Percentiles rank a stretch among this genome's conserved stretches.
Conservation (phyloP, 2,329 filamentous ascomycete species). For the Fusarium continuum region DNA sequence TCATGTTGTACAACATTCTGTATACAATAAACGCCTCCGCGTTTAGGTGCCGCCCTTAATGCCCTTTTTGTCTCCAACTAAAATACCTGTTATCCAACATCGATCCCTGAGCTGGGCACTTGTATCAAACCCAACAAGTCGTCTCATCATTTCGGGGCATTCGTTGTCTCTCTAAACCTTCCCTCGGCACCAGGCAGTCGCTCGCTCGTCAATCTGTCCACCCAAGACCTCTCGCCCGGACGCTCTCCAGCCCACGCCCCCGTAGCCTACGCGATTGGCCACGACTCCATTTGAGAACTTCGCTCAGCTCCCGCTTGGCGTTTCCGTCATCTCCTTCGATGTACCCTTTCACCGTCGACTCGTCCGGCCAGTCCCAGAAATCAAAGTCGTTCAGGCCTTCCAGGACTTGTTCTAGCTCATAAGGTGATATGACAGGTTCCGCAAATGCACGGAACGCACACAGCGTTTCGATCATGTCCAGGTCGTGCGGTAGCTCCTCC, state of each 20-base stretch:
- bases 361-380: constrained; percentile 52
- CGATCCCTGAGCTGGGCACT: not conserved
- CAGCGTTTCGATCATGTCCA: constrained; percentile 51
- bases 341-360: constrained; percentile 49
- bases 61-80: constrained; percentile 1
- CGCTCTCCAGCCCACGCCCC: constrained; percentile 1
- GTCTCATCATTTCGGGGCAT: not conserved
- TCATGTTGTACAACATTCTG: constrained; percentile 21
- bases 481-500: constrained; percentile 47
- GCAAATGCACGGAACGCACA: constrained; percentile 61
- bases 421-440: constrained; percentile 51
- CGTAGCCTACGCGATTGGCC: constrained; percentile 3
- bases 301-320: constrained; percentile 39
- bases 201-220: too few relatives aligned
- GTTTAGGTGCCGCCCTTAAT: constrained; percentile 26
- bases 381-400: constrained; percentile 38
- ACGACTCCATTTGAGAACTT: constrained; percentile 38
- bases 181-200: not conserved
- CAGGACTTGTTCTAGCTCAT: constrained; percentile 47
- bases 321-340: constrained; percentile 40
- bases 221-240: not conserved
- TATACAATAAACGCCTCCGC: constrained; percentile 33
- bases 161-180: constrained; percentile 5
- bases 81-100: constrained; percentile 1
- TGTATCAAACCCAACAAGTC: not conserved